These are phyloP conservation scores for Fusarium sambucinum DNA, from an alignment of 2,329 filamentous ascomycete genomes.

Conservation along the genomic window DNA sequence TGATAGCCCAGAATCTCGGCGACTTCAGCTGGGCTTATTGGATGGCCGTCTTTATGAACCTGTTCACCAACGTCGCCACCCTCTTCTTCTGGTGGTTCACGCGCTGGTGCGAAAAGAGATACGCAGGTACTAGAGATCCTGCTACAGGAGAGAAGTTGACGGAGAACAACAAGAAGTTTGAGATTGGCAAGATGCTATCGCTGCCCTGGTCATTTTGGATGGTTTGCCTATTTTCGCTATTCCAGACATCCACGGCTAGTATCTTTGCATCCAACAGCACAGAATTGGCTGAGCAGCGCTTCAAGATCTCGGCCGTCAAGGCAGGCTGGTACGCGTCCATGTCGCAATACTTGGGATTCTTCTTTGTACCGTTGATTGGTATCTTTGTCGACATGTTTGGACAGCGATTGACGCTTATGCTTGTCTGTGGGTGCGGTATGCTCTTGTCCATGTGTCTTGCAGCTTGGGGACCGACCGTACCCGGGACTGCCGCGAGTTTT, in stretches of 20 bases:
- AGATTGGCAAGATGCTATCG: slow-evolving; percentile 66
- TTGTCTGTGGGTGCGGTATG: slow-evolving; percentile 65
- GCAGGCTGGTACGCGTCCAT: slow-evolving; percentile 72
- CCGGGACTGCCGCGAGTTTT: slow-evolving; percentile 69
- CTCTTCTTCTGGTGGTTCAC: slow-evolving; percentile 68
- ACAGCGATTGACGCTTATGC: slow-evolving; percentile 65
- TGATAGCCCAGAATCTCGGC: slow-evolving; percentile 67
- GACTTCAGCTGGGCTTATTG: slow-evolving; percentile 73
- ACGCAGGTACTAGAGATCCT: slow-evolving; percentile 61
- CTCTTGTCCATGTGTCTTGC: slow-evolving; percentile 65
- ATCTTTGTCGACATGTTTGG: slow-evolving; percentile 68
- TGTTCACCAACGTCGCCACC: slow-evolving; percentile 70
- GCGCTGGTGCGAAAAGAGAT: slow-evolving; percentile 62
- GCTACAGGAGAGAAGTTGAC: slow-evolving; percentile 71
- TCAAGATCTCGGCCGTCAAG: slow-evolving; percentile 64
- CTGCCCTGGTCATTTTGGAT: slow-evolving; percentile 72
- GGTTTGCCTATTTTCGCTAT: slow-evolving; percentile 66
- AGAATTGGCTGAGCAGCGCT: slow-evolving; percentile 70
- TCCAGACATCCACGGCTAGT: slow-evolving; percentile 67
- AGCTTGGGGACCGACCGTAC: slow-evolving; percentile 61
- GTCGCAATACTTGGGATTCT: slow-evolving; percentile 68
- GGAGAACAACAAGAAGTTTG: slow-evolving; percentile 69
- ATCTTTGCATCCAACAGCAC: slow-evolving; percentile 70
- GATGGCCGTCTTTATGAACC: slow-evolving; percentile 72
- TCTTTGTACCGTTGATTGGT: slow-evolving; percentile 67